Percentiles rank a stretch among this genome's conserved stretches.
Evolutionary conservation across 768 basidiomycete genomes (phyloP).

Genomic region (Phanerochaete carnosa): DNA sequence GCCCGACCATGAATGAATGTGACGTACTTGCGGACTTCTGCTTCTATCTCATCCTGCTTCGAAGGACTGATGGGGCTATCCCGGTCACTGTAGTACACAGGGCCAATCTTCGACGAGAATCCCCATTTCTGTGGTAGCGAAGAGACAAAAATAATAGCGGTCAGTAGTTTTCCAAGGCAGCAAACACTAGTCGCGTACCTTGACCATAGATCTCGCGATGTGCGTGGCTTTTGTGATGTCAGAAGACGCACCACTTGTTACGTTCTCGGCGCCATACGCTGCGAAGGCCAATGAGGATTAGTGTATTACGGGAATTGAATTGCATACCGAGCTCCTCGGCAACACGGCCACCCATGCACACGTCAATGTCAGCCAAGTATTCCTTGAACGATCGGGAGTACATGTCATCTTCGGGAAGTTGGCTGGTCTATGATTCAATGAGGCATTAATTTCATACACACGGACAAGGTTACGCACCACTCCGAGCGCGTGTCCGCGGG

Average conservation of each 20-base stretch:
- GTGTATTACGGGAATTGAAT: constrained; percentile 6
- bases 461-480: constrained; percentile 48
- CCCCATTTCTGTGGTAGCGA: constrained; percentile 57
- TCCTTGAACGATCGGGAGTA: constrained; percentile 69
- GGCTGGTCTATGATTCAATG: constrained; percentile 49
- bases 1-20: background rate
- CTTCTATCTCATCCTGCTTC: constrained; percentile 83
- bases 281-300: constrained; percentile 11
- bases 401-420: constrained; percentile 76
- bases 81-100: constrained; percentile 75
- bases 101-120: constrained; percentile 76
- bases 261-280: constrained; percentile 87
- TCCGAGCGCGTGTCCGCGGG: constrained; percentile 91
- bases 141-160: background rate
- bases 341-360: constrained; percentile 90
- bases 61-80: constrained; percentile 68
- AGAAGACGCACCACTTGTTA: constrained; percentile 89
- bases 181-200: constrained; percentile 45
- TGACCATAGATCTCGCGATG: constrained; percentile 85
- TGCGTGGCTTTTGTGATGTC: constrained; percentile 80
- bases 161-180: background rate
- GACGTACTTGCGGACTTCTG: constrained; percentile 77
- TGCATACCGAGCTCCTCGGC: constrained; percentile 85
- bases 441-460: constrained; percentile 4
- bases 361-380: constrained; percentile 82